phyloP scores from a whole-genome alignment of 441 rosid genomes.

The Brassica hybrid region DNA sequence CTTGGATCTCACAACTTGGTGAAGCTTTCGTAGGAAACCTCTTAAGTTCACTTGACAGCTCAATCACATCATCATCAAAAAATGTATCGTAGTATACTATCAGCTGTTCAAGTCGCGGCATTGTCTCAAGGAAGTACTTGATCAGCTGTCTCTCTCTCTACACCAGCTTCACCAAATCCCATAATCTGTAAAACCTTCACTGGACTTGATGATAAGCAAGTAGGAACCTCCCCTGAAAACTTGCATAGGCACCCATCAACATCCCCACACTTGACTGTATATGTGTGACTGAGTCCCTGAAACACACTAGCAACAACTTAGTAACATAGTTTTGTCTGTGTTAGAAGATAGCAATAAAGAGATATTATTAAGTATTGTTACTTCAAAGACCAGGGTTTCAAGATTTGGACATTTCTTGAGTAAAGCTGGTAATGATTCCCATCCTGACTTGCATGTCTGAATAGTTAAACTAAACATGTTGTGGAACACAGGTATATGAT shows the following conservation, averaged over 20 bases:
- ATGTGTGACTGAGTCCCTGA: neutral
- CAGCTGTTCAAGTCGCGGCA: constrained; percentile 26
- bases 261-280: neutral
- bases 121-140: constrained; percentile 27
- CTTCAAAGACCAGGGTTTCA: neutral
- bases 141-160: constrained; percentile 15
- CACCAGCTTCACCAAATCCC: neutral
- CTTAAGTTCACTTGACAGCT: constrained; percentile 27
- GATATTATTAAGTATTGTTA: neutral
- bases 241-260: constrained; percentile 4
- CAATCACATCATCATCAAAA: constrained; percentile 13
- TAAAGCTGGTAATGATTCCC: neutral
- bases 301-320: neutral
- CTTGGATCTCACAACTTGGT: constrained; percentile 28
- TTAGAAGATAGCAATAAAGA: neutral
- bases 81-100: constrained; percentile 5
- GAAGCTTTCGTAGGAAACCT: constrained; percentile 3
- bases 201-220: neutral
- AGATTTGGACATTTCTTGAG: neutral
- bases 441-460: neutral
- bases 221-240: no score
- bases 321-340: neutral
- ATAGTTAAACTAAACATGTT: neutral
- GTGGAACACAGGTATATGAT: neutral
- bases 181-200: constrained; percentile 13